Conservation (phyloP, 2,329 filamentous ascomycete species). For the Fusarium nisikadoi region DNA sequence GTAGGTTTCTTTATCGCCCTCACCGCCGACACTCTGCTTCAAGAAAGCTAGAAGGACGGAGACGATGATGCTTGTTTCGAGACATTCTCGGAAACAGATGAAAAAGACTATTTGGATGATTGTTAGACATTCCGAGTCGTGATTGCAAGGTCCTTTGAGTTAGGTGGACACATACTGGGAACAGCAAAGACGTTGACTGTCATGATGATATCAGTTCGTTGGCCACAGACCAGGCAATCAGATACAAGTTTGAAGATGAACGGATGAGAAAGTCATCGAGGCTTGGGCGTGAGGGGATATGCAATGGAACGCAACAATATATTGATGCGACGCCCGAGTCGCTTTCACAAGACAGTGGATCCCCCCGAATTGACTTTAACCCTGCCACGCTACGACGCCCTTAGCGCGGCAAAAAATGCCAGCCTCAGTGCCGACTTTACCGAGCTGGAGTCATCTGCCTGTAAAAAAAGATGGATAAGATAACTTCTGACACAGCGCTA, state of each 20-base stretch:
- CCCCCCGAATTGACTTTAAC: background rate
- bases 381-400: background rate
- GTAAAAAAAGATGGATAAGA: background rate
- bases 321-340: background rate
- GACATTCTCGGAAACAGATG: constrained; percentile 1
- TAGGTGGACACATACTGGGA: background rate
- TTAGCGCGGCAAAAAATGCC: background rate
- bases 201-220: background rate
- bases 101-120: background rate
- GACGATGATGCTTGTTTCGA: constrained; percentile 3
- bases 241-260: background rate
- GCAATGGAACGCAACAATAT: background rate
- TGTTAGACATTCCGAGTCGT: background rate
- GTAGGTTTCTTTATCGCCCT: background rate
- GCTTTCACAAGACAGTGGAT: background rate
- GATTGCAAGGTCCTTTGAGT: too few relatives aligned
- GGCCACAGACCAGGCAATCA: background rate
- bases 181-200: constrained; percentile 9
- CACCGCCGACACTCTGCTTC: background rate
- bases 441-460: background rate
- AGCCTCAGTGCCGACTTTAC: background rate
- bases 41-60: background rate
- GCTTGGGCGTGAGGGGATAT: background rate
- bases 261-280: background rate
- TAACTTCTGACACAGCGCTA: background rate